A percentile compares a stretch with the other conserved stretches of the same genome.
phyloP scores from a whole-genome alignment of 2,329 filamentous ascomycete genomes.

The Nigrospora osmanthi region DNA sequence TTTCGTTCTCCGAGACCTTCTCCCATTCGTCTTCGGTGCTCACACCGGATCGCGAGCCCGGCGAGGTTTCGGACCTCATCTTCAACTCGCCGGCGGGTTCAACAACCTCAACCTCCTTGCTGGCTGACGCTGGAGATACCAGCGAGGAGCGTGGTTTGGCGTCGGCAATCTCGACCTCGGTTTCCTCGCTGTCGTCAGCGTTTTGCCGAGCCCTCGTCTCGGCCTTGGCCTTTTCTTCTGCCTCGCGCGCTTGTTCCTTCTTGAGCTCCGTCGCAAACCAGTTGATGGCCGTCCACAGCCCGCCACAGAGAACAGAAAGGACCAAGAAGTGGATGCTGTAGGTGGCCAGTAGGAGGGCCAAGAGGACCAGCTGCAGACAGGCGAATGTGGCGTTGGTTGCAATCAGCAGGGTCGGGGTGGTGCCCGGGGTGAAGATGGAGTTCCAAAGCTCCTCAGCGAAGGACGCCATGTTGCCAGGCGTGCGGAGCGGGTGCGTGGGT shows the following conservation, averaged over 20 bases:
- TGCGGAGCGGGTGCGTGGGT: too few relatives aligned
- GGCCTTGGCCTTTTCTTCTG: constrained; percentile 30
- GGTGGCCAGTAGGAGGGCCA: constrained; percentile 69
- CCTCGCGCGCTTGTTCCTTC: constrained; percentile 34
- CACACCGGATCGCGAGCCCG: constrained; percentile 44
- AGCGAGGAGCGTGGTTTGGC: constrained; percentile 6
- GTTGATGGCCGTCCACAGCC: constrained; percentile 91
- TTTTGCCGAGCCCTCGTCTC: constrained; percentile 23
- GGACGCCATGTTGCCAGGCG: constrained; percentile 37
- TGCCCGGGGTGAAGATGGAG: constrained; percentile 87
- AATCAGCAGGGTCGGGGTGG: constrained; percentile 78
- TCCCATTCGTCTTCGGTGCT: constrained; percentile 98
- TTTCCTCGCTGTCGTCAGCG: constrained; percentile 37
- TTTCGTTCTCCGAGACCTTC: constrained; percentile 73
- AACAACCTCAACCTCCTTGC: constrained; percentile 34
- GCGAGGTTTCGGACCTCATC: constrained; percentile 29
- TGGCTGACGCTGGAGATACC: constrained; percentile 15
- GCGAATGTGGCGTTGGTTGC: constrained; percentile 90
- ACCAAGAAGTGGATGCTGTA: constrained; percentile 83
- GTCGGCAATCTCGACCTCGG: constrained; percentile 36
- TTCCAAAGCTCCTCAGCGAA: constrained; percentile 76
- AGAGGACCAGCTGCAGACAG: constrained; percentile 71
- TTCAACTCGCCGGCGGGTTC: constrained; percentile 39
- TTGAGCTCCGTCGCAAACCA: constrained; percentile 77
- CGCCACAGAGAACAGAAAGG: constrained; percentile 69